phyloP scores from a whole-genome alignment of 768 basidiomycete genomes.

The Lactarius vividus region DNA sequence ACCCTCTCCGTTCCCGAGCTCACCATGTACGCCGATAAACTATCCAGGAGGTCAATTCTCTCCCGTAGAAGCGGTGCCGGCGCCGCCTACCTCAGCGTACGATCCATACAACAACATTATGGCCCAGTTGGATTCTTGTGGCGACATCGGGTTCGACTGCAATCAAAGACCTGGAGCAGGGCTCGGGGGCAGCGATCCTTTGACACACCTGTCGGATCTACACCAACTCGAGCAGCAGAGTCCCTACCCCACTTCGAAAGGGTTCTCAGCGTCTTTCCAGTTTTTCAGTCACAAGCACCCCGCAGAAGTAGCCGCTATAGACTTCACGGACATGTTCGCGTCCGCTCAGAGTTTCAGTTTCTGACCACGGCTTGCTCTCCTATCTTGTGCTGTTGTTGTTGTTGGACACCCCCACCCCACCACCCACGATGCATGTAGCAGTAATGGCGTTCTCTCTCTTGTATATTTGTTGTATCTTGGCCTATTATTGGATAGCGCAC shows the following conservation, averaged over 20 bases:
- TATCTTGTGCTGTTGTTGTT: slow-evolving; percentile 9
- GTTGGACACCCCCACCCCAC: slow-evolving; percentile 7
- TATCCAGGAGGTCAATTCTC: slow-evolving; percentile 21
- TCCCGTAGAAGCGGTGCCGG: slow-evolving; percentile 15
- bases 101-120: slow-evolving; percentile 13
- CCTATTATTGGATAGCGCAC: slow-evolving; percentile 15
- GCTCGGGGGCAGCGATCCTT: background rate
- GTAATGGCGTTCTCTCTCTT: slow-evolving; percentile 22
- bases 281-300: slow-evolving; percentile 19
- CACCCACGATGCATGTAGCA: slow-evolving; percentile 18
- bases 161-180: background rate
- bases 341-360: slow-evolving; percentile 11
- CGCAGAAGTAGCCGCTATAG: slow-evolving; percentile 7
- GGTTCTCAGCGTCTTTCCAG: background rate
- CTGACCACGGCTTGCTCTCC: slow-evolving; percentile 11
- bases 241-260: slow-evolving; percentile 5
- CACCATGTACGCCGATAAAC: slow-evolving; percentile 20
- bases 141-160: slow-evolving; percentile 1
- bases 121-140: slow-evolving; percentile 13
- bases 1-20: slow-evolving; percentile 18
- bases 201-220: slow-evolving; percentile 6
- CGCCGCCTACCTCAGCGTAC: slow-evolving; percentile 12
- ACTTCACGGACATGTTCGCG: slow-evolving; percentile 18
- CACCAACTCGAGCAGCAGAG: slow-evolving; percentile 3
- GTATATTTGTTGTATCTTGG: slow-evolving; percentile 25